These are phyloP conservation scores for Iris macrosiphon DNA, from an alignment of 106 monocot genomes.

Conservation along the genomic window DNA sequence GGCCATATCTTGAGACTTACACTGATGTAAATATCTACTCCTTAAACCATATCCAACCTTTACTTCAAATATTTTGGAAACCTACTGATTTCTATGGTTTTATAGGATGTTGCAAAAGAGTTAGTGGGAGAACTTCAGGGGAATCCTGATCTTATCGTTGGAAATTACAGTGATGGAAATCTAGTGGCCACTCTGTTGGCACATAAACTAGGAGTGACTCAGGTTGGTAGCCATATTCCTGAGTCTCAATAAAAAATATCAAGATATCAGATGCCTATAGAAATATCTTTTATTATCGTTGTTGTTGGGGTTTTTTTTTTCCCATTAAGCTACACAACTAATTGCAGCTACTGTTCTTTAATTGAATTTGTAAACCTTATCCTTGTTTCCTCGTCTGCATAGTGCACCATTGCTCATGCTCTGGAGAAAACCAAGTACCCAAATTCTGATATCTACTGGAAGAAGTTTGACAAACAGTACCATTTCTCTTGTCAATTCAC, in stretches of 20 bases:
- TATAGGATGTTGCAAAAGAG: slow-evolving; percentile 71
- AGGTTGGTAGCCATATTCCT: slow-evolving; percentile 46
- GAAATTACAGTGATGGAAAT: slow-evolving; percentile 86
- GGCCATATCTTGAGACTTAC: slow-evolving; percentile 66
- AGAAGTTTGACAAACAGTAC: slow-evolving; percentile 67
- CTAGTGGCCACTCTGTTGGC: slow-evolving; percentile 68
- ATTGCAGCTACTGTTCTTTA: no score
- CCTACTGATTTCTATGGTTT: no score
- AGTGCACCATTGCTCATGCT: slow-evolving; percentile 83
- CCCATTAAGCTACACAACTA: no score
- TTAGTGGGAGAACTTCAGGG: slow-evolving; percentile 56
- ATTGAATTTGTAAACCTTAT: no score
- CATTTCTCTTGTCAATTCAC: slow-evolving; percentile 90
- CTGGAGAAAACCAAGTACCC: slow-evolving; percentile 85
- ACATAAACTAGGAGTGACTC: slow-evolving; percentile 71
- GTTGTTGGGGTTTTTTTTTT: no score
- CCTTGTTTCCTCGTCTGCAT: no score
- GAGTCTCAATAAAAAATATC: no score
- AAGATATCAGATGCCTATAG: no score
- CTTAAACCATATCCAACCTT: no score
- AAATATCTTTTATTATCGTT: no score
- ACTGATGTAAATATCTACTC: no score
- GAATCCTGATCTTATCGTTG: slow-evolving; percentile 60
- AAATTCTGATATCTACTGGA: slow-evolving; percentile 75
- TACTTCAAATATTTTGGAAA: no score